A percentile compares a stretch with the other conserved stretches of the same genome.
Conservation (phyloP, 768 basidiomycete species). For the Suillus cothurnatus region DNA sequence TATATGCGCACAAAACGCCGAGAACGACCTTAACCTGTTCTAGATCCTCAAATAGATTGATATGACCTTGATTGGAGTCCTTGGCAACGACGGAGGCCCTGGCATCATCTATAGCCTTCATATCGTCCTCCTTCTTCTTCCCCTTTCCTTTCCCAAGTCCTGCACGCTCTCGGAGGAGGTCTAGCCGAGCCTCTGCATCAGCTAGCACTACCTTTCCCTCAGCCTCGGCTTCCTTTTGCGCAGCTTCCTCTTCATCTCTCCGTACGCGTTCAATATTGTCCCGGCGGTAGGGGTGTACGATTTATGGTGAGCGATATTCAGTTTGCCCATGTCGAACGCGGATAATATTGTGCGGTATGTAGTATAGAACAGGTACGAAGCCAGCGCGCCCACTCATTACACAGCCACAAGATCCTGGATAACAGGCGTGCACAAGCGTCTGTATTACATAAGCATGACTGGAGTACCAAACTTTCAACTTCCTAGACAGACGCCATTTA, state of each 20-base stretch:
- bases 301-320: conserved; percentile 91
- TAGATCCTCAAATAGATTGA: conserved; percentile 84
- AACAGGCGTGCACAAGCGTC: no score
- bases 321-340: conserved; percentile 62
- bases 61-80: conserved; percentile 55
- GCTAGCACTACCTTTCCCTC: conserved; percentile 75
- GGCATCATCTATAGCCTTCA: conserved; percentile 16
- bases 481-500: background rate
- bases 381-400: no score
- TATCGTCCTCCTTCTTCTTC: conserved; percentile 39
- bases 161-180: conserved; percentile 61
- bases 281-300: conserved; percentile 85
- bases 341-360: background rate
- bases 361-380: background rate
- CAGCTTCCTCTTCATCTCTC: conserved; percentile 81
- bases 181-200: conserved; percentile 80
- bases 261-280: conserved; percentile 85
- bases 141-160: conserved; percentile 44
- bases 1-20: conserved; percentile 6
- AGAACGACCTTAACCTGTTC: conserved; percentile 54
- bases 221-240: conserved; percentile 62
- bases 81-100: conserved; percentile 40
- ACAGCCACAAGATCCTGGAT: no score
- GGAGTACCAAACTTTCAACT: background rate
- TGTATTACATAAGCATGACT: no score